Percentiles rank a stretch among this genome's conserved stretches.
Evolutionary conservation across 1,284 basidiomycete species (phyloP).

Genomic region (Lentinus polychrous): DNA sequence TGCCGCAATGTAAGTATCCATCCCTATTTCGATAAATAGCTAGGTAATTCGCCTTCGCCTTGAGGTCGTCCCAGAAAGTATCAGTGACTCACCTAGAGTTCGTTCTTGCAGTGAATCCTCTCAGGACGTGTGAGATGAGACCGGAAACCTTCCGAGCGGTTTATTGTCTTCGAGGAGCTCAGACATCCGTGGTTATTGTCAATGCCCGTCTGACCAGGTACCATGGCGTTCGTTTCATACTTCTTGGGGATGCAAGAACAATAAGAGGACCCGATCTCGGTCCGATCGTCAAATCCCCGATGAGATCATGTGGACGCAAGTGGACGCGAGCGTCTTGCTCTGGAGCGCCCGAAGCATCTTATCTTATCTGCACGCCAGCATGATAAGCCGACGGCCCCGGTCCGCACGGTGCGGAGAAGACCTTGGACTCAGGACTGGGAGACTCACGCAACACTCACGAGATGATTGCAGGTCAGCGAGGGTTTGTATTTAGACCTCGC

Average conservation of each 20-base stretch:
- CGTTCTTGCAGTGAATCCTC: too few species aligned
- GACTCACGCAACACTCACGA: not conserved
- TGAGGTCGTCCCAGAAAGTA: too few species aligned
- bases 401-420: not conserved
- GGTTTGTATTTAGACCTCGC: not conserved
- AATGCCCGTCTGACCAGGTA: not conserved
- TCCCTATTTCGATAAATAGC: too few species aligned
- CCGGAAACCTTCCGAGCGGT: not conserved
- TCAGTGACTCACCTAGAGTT: too few species aligned
- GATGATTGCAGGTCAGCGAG: not conserved
- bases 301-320: too few species aligned
- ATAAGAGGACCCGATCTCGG: conserved; percentile 2
- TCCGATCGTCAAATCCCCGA: not conserved
- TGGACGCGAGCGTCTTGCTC: too few species aligned
- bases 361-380: conserved; percentile 10
- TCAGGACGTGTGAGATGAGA: too few species aligned
- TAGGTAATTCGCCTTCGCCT: too few species aligned
- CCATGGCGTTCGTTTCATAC: not conserved
- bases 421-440: not conserved
- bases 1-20: too few species aligned
- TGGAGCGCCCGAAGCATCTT: too few species aligned
- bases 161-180: not conserved
- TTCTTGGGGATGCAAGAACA: not conserved
- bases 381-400: not conserved
- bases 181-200: conserved; percentile 3